Conservation (phyloP, 306 rosid genomes). For the Trifolium fragiferum region DNA sequence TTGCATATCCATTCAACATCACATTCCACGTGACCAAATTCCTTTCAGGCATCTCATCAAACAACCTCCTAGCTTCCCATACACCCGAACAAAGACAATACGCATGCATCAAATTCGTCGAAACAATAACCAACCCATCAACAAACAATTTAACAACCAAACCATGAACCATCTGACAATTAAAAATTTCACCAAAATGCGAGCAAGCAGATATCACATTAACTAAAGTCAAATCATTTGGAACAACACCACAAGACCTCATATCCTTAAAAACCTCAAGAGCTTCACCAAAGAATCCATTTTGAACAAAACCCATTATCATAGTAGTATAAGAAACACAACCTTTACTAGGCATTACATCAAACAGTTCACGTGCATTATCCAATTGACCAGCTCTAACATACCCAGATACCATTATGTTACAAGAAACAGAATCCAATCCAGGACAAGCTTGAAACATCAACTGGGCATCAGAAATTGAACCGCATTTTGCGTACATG, state of each 20-base stretch:
- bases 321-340: conserved; percentile 85
- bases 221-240: conserved; percentile 72
- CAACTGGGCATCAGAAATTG: conserved; percentile 51
- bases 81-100: conserved; percentile 71
- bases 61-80: conserved; percentile 65
- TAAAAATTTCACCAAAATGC: conserved; percentile 63
- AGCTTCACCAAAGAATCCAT: conserved; percentile 65
- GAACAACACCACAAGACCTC: conserved; percentile 62
- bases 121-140: conserved; percentile 61
- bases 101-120: conserved; percentile 77
- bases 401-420: conserved; percentile 80
- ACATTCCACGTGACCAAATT: conserved; percentile 86
- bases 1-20: conserved; percentile 82
- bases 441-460: conserved; percentile 54
- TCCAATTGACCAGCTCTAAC: conserved; percentile 59
- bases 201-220: conserved; percentile 70
- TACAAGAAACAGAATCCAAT: conserved; percentile 75
- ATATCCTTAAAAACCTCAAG: conserved; percentile 73
- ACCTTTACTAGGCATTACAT: conserved; percentile 63
- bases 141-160: conserved; percentile 59
- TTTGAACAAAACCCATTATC: conserved; percentile 79
- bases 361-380: conserved; percentile 73
- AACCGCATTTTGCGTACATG: conserved; percentile 75
- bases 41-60: conserved; percentile 67
- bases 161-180: conserved; percentile 69